These are phyloP conservation scores for Heliamphora pulchella DNA, from an alignment of 179 eudicot species.

Conservation along the genomic window DNA sequence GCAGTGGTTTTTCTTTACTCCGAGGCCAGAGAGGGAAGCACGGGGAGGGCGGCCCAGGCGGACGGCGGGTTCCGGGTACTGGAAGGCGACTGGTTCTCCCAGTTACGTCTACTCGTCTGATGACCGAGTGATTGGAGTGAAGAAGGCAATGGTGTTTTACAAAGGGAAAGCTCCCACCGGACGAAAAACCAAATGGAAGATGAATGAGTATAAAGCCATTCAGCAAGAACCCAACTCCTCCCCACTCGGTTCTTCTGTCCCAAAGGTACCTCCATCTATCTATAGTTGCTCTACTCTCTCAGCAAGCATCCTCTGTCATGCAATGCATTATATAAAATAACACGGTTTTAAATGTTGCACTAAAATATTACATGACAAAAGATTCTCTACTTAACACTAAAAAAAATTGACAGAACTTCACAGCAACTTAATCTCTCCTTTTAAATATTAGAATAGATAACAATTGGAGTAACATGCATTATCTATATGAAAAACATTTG, in stretches of 20 bases:
- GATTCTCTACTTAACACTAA: too few species aligned
- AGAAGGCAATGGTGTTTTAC: conserved; percentile 57
- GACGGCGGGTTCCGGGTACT: conserved; percentile 39
- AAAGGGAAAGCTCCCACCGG: conserved; percentile 41
- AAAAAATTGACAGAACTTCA: too few species aligned
- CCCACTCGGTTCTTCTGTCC: neutral
- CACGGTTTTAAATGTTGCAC: too few species aligned
- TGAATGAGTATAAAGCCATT: conserved; percentile 47
- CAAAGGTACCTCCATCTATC: neutral
- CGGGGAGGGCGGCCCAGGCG: conserved; percentile 47
- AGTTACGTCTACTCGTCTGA: conserved; percentile 30
- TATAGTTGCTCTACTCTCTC: too few species aligned
- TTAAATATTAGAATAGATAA: too few species aligned
- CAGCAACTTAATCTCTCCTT: too few species aligned
- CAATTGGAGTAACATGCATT: too few species aligned
- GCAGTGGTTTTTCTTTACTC: conserved; percentile 53
- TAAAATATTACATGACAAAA: too few species aligned
- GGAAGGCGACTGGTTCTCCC: conserved; percentile 62
- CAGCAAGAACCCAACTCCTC: conserved; percentile 3
- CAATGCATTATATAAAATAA: too few species aligned
- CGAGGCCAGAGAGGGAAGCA: conserved; percentile 36
- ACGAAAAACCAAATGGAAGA: conserved; percentile 49
- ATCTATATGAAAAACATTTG: too few species aligned
- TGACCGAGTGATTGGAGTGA: conserved; percentile 32
- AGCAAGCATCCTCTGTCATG: too few species aligned